phyloP scores from a whole-genome alignment of 345 rosid species.

The Linum trigynum region DNA sequence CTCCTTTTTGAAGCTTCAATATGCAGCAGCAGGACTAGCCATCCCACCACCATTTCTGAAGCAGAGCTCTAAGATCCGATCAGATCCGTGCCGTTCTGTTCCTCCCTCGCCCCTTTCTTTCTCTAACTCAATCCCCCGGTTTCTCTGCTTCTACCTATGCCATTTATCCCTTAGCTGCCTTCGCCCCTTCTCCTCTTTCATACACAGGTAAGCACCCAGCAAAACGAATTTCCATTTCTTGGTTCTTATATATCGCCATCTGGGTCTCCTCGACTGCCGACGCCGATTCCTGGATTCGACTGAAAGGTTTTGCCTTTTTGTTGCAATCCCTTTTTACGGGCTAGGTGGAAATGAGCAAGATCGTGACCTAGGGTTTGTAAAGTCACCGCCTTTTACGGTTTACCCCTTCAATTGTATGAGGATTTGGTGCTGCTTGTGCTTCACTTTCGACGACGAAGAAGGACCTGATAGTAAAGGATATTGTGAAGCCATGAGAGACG shows the following conservation, averaged over 20 bases:
- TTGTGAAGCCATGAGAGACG: constrained; percentile 26
- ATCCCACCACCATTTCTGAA: neutral
- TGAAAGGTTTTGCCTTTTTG: neutral
- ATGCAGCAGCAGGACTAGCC: neutral
- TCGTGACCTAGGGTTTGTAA: constrained; percentile 44
- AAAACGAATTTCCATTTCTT: neutral
- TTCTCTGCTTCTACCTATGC: neutral
- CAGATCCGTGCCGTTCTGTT: neutral
- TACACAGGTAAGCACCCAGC: no score
- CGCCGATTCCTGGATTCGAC: neutral
- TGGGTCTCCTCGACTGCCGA: neutral
- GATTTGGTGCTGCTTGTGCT: constrained; percentile 78
- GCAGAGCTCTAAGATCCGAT: neutral
- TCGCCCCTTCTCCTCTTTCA: neutral
- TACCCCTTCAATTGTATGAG: constrained; percentile 54
- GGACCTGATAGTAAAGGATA: neutral
- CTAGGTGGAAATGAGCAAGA: constrained; percentile 33
- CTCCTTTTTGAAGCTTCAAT: neutral
- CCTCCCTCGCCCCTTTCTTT: neutral
- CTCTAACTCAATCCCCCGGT: neutral
- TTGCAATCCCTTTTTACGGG: neutral
- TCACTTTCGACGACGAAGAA: constrained; percentile 38
- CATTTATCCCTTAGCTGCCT: neutral
- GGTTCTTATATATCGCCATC: neutral
- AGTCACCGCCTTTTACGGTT: neutral